Evolutionary conservation across 1,139 yeast species (phyloP), one percentile per base, ranked within the genome.

Genomic region (Hyphopichia wangnamkhiaoensis): DNA sequence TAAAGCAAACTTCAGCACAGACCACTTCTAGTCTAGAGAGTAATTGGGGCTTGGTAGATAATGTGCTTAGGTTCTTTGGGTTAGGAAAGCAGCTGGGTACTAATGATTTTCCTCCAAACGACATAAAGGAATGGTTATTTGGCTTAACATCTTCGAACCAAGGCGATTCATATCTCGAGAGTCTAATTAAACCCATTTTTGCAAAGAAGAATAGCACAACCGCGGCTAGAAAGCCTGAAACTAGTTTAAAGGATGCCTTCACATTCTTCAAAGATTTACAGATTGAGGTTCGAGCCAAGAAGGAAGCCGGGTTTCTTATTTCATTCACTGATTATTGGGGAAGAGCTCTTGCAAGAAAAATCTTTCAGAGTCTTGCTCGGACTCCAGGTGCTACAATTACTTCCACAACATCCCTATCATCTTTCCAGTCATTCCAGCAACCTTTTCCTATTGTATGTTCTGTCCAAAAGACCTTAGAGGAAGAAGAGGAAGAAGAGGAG

Each of bases 281-380:
- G 45, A 62, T 71, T 28, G 79, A 78, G 44, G 75, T 73, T 1
- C 63, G 77, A 34, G 60, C 74, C 9, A 81, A 82, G 48, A 76
- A 71, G 44, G 40, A 56, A 8, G 67, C 71, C 1, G 88, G 88
- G 1, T 80, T 71, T 46, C 71, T 72, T 15, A 62, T 82, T 1
- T 77, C 87, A 0, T 65, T 83, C 28, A 79, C 86, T 1, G 90
- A 84, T 53, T 75, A 82, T 42, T 81, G 84, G 82, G 88, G 87
- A 0, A 65, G 82, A 45, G 84, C 85, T 1, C 57, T 84, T 25
- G 66, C 81, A 2, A 63, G 71, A 45, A 63, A 63, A 27, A 63
- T 79, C 24, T 79, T 76, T 40, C 64, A 71, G 2, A 56, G 63
- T 9, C 40, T 54, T 9, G 61, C 59, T 15, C 54, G 72, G 39